These are phyloP conservation scores for Iberis pinnata DNA, from an alignment of 345 rosid species.

Conservation along the genomic window DNA sequence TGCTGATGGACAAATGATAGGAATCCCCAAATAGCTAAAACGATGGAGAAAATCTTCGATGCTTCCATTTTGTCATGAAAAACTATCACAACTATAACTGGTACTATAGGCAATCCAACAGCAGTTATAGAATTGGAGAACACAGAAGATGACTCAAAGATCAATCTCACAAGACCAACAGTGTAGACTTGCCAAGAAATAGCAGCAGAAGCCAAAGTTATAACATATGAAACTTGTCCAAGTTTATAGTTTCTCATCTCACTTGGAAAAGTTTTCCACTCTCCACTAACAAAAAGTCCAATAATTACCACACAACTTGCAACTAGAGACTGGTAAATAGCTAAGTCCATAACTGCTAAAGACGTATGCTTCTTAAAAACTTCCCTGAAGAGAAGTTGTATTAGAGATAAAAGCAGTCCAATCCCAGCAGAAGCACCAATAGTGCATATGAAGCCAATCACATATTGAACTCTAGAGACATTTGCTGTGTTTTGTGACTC, in stretches of 20 bases:
- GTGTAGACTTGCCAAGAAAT: slow-evolving; percentile 33
- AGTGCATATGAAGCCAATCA: slow-evolving; percentile 38
- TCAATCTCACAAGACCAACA: slow-evolving; percentile 28
- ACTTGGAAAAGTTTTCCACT: slow-evolving; percentile 33
- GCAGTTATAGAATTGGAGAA: neutral
- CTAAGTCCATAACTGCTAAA: slow-evolving; percentile 34
- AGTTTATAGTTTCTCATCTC: slow-evolving; percentile 43
- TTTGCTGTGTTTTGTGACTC: slow-evolving; percentile 8
- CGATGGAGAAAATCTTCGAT: slow-evolving; percentile 39
- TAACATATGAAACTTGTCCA: slow-evolving; percentile 39
- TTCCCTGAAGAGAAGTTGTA: slow-evolving; percentile 33
- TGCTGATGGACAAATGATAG: slow-evolving; percentile 47
- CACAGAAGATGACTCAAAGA: neutral
- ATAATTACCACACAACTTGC: slow-evolving; percentile 29
- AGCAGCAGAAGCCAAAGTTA: slow-evolving; percentile 36
- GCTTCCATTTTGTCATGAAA: slow-evolving; percentile 47
- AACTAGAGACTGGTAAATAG: slow-evolving; percentile 29
- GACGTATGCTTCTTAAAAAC: slow-evolving; percentile 30
- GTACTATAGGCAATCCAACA: slow-evolving; percentile 38
- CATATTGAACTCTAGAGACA: slow-evolving; percentile 18
- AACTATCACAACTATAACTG: neutral
- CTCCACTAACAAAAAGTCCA: slow-evolving; percentile 52
- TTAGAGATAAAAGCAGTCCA: slow-evolving; percentile 33
- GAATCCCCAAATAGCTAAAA: slow-evolving; percentile 49
- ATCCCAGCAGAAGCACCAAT: slow-evolving; percentile 34